Percentiles rank a stretch among this genome's conserved stretches.
Conservation (phyloP, 108 stramenopile genomes). For the Skeletonema grethae region DNA sequence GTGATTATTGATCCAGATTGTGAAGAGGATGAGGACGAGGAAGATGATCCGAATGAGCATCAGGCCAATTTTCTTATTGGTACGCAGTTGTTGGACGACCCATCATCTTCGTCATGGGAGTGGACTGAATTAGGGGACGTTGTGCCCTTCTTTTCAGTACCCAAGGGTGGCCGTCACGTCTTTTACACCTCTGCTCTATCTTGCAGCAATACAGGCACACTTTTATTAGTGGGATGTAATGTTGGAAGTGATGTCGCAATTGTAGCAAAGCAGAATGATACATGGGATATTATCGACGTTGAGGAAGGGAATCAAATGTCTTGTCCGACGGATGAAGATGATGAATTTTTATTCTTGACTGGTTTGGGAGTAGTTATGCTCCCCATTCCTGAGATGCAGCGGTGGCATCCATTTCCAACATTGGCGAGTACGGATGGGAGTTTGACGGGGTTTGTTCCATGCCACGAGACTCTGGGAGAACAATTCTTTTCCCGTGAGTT, state of each 20-base stretch:
- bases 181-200: slow-evolving; percentile 58
- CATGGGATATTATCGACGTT: slow-evolving; percentile 67
- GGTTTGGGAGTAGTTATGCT: slow-evolving; percentile 61
- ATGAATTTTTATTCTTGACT: slow-evolving; percentile 75
- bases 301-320: slow-evolving; percentile 67
- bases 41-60: slow-evolving; percentile 63
- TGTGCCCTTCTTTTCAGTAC: slow-evolving; percentile 83
- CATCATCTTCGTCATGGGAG: slow-evolving; percentile 14
- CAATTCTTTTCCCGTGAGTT: slow-evolving; percentile 17
- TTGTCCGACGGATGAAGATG: slow-evolving; percentile 79
- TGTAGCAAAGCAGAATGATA: slow-evolving; percentile 24
- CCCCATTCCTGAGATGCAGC: slow-evolving; percentile 6
- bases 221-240: slow-evolving; percentile 77
- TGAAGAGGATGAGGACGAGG: slow-evolving; percentile 55
- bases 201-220: slow-evolving; percentile 10
- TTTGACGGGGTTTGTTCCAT: slow-evolving; percentile 34
- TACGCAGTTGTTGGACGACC: slow-evolving; percentile 2
- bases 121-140: slow-evolving; percentile 76
- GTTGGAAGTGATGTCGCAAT: slow-evolving; percentile 71
- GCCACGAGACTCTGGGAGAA: slow-evolving; percentile 15
- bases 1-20: slow-evolving; percentile 47
- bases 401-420: slow-evolving; percentile 22
- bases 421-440: slow-evolving; percentile 70
- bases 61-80: slow-evolving; percentile 47
- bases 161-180: slow-evolving; percentile 72